Evolutionary conservation across 73 alveolate species (phyloP).

Genomic region (Durusdinium trenchii): DNA sequence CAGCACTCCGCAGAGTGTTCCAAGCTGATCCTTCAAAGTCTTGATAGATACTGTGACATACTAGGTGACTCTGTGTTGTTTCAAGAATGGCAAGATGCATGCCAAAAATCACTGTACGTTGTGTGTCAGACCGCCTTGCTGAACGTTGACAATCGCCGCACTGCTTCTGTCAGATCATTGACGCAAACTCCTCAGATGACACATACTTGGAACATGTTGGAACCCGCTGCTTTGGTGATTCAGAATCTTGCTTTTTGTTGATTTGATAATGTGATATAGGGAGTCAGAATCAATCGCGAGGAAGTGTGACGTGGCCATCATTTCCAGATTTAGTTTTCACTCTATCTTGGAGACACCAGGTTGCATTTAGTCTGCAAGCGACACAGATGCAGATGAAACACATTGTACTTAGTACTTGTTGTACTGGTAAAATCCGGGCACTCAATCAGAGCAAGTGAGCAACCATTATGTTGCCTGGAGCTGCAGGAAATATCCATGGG

Average conservation of each 20-base stretch:
- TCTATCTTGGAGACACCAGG: constrained; percentile 67
- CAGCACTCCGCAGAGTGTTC: no score
- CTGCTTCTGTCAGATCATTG: constrained; percentile 65
- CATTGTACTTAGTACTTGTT: not conserved
- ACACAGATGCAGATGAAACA: not conserved
- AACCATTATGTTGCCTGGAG: not conserved
- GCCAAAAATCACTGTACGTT: no score
- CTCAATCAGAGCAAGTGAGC: not conserved
- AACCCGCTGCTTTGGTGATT: not conserved
- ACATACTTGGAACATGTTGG: not conserved
- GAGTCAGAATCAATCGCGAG: not conserved
- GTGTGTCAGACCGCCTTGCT: constrained; percentile 64
- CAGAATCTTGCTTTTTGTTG: not conserved
- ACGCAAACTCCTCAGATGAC: constrained; percentile 15
- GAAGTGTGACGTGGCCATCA: constrained; percentile 75
- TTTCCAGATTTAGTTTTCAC: constrained; percentile 73
- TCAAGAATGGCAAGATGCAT: no score
- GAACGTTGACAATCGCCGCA: constrained; percentile 81
- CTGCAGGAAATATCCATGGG: constrained; percentile 75
- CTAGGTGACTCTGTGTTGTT: no score
- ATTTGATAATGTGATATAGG: not conserved
- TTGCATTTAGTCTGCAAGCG: constrained; percentile 23
- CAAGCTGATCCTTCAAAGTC: no score
- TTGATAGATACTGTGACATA: no score
- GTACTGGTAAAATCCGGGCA: no score